Conservation (phyloP, 768 basidiomycete species). For the Rhodotorula paludigena region DNA sequence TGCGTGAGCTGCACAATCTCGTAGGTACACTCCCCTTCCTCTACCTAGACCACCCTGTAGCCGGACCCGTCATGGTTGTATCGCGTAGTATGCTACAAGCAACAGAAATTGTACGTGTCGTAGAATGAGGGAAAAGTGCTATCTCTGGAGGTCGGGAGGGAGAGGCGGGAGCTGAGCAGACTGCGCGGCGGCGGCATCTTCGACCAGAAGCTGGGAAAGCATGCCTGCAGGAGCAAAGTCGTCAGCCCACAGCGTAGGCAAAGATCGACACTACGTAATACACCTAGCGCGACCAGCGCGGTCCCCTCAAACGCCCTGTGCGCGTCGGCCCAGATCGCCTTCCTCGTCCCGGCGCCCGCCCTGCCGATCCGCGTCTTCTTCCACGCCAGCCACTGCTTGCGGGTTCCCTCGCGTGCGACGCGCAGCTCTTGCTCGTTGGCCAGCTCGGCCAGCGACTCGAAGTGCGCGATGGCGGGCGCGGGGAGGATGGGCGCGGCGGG, state of each 20-base stretch:
- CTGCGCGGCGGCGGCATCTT: slow-evolving; percentile 2
- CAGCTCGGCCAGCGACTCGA: not conserved
- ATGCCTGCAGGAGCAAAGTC: slow-evolving; percentile 4
- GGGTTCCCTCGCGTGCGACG: not conserved
- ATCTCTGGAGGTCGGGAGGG: not conserved
- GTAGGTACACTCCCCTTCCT: not conserved
- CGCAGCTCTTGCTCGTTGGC: not conserved
- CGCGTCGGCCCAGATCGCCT: slow-evolving; percentile 14
- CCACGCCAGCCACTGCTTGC: not conserved
- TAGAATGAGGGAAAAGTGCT: too few relatives aligned
- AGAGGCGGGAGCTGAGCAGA: not conserved
- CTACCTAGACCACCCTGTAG: not conserved
- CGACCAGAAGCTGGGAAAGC: slow-evolving; percentile 22
- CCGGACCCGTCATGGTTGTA: not conserved
- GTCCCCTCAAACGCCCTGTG: slow-evolving; percentile 20
- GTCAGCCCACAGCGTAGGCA: too few relatives aligned
- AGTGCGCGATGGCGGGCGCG: not conserved
- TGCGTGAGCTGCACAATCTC: slow-evolving; percentile 2
- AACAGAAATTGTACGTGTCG: not conserved
- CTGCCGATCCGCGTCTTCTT: not conserved
- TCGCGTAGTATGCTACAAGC: not conserved
- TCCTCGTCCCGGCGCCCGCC: not conserved
- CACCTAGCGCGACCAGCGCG: slow-evolving; percentile 28
- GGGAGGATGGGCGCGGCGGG: slow-evolving; percentile 2
- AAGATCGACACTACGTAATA: too few relatives aligned